phyloP scores from a whole-genome alignment of 2,329 filamentous ascomycete genomes.

The Aspergillus viridinutans region DNA sequence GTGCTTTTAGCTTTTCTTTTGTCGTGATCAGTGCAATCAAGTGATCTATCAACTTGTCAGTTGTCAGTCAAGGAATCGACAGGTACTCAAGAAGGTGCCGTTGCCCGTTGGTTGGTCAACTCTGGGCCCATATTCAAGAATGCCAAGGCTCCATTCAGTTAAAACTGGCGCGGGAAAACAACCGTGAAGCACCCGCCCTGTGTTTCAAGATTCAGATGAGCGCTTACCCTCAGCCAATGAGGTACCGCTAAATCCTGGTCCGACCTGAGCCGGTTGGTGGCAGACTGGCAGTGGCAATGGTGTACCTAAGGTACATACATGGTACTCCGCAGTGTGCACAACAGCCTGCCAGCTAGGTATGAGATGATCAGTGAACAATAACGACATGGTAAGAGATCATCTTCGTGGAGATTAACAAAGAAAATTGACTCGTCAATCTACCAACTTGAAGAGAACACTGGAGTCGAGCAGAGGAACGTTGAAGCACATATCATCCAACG shows the following conservation, averaged over 20 bases:
- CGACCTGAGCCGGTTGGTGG: conserved; percentile 3
- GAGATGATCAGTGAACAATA: background rate
- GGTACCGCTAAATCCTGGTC: conserved; percentile 1
- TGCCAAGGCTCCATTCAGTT: conserved; percentile 24
- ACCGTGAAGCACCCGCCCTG: conserved; percentile 31
- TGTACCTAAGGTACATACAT: too few species aligned
- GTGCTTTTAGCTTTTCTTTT: background rate
- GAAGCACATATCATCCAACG: background rate
- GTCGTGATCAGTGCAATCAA: background rate
- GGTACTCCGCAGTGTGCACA: background rate
- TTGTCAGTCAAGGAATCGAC: background rate
- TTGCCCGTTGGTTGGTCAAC: background rate
- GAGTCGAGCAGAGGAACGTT: background rate
- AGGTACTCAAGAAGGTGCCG: background rate
- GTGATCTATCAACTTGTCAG: background rate
- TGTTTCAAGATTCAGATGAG: conserved; percentile 31
- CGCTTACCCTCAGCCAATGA: conserved; percentile 29
- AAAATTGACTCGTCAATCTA: background rate
- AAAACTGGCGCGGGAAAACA: conserved; percentile 33
- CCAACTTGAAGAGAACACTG: background rate
- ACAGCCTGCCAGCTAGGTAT: background rate
- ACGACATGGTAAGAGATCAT: background rate
- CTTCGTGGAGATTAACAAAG: background rate
- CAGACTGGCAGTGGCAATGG: background rate
- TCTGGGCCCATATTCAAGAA: conserved; percentile 3